phyloP scores from a whole-genome alignment of 768 basidiomycete species.

The Amanita pallidorosea region DNA sequence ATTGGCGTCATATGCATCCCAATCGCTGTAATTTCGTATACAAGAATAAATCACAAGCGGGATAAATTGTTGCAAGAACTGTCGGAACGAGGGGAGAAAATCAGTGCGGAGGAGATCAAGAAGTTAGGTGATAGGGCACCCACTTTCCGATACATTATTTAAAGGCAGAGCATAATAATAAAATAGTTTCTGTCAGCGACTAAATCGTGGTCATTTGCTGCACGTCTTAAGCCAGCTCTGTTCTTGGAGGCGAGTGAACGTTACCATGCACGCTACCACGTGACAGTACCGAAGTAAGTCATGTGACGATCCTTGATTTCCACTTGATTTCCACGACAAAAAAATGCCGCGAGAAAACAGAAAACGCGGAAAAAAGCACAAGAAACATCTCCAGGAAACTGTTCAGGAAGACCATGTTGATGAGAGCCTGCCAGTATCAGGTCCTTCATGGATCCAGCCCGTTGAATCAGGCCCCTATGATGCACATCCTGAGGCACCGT shows the following conservation, averaged over 20 bases:
- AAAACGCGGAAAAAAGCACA: slow-evolving; percentile 71
- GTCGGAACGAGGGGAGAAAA: slow-evolving; percentile 21
- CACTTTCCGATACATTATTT: slow-evolving; percentile 48
- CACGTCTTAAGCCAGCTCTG: too few relatives aligned
- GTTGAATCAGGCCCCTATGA: slow-evolving; percentile 10
- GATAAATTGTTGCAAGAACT: slow-evolving; percentile 24
- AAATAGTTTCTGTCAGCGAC: too few relatives aligned
- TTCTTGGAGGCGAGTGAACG: too few relatives aligned
- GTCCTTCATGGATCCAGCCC: slow-evolving; percentile 61
- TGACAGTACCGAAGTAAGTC: too few relatives aligned
- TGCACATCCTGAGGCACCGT: slow-evolving; percentile 63
- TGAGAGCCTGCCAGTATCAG: slow-evolving; percentile 19
- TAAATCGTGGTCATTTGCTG: too few relatives aligned
- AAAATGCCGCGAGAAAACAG: slow-evolving; percentile 66
- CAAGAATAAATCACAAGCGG: slow-evolving; percentile 42
- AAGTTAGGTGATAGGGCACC: slow-evolving; percentile 51
- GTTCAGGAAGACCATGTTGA: neutral
- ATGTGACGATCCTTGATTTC: too few relatives aligned
- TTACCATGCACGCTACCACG: too few relatives aligned
- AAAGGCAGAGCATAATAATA: neutral
- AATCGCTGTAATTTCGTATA: slow-evolving; percentile 37
- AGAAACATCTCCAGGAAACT: slow-evolving; percentile 27
- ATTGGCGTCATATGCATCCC: slow-evolving; percentile 49
- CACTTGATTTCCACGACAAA: too few relatives aligned
- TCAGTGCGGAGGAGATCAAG: slow-evolving; percentile 24